These are phyloP conservation scores for Vitis hybrid DNA, from an alignment of 177 flowering plant genomes.

Conservation along the genomic window DNA sequence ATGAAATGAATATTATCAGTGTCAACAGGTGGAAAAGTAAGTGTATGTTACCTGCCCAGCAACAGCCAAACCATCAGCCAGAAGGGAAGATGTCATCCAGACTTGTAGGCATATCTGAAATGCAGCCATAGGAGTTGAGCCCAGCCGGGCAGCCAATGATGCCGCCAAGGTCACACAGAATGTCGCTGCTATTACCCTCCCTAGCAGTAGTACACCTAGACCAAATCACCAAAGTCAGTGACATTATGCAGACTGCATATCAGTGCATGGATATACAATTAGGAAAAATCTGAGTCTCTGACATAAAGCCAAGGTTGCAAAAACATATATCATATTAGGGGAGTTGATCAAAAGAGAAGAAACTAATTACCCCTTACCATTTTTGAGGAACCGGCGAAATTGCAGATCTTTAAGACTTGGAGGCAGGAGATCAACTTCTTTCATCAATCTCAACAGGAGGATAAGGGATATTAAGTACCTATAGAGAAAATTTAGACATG, in stretches of 20 bases:
- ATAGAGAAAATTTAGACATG: not conserved
- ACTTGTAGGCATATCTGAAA: constrained; percentile 91
- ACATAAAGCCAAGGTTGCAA: not conserved
- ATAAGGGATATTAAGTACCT: constrained; percentile 82
- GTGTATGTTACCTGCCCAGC: constrained; percentile 78
- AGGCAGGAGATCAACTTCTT: constrained; percentile 66
- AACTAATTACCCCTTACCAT: constrained; percentile 42
- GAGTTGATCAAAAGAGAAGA: not conserved
- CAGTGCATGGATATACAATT: not conserved
- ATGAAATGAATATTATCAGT: too few relatives aligned
- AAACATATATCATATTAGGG: not conserved
- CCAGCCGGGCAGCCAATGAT: constrained; percentile 83
- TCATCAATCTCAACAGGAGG: constrained; percentile 57
- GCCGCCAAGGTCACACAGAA: constrained; percentile 92
- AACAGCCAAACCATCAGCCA: constrained; percentile 96
- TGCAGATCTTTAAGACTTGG: constrained; percentile 66
- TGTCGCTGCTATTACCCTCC: constrained; percentile 82
- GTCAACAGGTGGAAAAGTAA: not conserved
- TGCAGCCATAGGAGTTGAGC: constrained; percentile 90
- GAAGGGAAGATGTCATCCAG: constrained; percentile 92
- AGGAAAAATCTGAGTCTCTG: not conserved
- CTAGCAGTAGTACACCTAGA: constrained; percentile 57
- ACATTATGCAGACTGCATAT: not conserved
- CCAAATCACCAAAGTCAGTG: not conserved
- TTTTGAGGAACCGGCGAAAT: constrained; percentile 71